phyloP scores from a whole-genome alignment of 116 monocot species.

The Posidonia oceanica region DNA sequence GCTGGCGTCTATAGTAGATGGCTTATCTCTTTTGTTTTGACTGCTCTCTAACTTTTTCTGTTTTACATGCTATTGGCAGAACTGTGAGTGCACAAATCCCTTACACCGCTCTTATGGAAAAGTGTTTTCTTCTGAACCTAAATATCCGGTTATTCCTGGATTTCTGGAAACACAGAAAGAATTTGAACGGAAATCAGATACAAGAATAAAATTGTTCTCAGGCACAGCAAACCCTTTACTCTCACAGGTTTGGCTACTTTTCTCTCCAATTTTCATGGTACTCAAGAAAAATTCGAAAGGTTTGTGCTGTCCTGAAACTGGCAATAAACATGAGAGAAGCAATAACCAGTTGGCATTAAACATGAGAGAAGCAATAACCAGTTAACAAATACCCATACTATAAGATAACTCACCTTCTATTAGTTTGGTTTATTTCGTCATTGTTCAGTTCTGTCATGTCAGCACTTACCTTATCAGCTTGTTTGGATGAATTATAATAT shows the following conservation, averaged over 20 bases:
- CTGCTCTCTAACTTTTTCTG: not conserved
- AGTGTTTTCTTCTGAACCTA: not conserved
- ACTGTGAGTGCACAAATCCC: slow-evolving; percentile 7
- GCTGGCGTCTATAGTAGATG: too few species aligned
- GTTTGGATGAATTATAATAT: too few species aligned
- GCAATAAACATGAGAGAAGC: too few species aligned
- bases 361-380: too few species aligned
- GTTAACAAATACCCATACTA: too few species aligned
- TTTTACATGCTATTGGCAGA: slow-evolving; percentile 8
- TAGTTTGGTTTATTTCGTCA: too few species aligned
- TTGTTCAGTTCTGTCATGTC: too few species aligned
- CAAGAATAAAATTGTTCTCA: slow-evolving; percentile 36
- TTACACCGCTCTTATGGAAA: slow-evolving; percentile 8
- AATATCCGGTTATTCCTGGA: not conserved
- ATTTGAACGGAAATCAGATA: not conserved
- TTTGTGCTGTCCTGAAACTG: too few species aligned
- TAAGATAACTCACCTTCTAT: too few species aligned
- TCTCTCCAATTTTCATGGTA: not conserved
- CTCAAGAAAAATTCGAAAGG: too few species aligned
- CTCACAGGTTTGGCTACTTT: slow-evolving; percentile 23
- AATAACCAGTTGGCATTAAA: too few species aligned
- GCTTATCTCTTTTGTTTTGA: not conserved
- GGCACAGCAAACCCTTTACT: slow-evolving; percentile 39
- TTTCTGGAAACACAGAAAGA: slow-evolving; percentile 2
- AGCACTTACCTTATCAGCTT: too few species aligned